These are phyloP conservation scores for Mentha longifolia DNA, from an alignment of 257 asterid species.

Conservation along the genomic window DNA sequence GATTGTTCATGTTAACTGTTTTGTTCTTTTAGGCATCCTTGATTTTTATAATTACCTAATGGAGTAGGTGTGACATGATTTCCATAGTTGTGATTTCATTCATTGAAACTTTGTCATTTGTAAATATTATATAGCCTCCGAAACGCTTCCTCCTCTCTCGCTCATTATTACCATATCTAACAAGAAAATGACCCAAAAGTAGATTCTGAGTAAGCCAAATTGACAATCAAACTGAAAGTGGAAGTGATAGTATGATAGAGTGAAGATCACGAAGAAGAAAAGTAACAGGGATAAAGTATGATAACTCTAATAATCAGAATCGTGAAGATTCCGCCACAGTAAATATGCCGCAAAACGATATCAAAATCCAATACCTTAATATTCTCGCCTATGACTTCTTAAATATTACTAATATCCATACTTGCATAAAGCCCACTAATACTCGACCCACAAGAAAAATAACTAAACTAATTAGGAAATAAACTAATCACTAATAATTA, in stretches of 20 bases:
- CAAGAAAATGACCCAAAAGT: neutral
- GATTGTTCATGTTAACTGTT: neutral
- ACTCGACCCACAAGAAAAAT: no score
- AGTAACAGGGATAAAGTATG: no score
- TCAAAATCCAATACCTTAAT: no score
- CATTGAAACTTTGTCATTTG: neutral
- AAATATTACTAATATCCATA: no score
- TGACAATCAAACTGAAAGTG: neutral
- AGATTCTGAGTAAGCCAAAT: neutral
- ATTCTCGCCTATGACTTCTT: no score
- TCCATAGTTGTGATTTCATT: neutral
- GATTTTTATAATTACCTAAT: neutral
- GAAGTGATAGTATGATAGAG: neutral
- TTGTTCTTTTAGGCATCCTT: neutral
- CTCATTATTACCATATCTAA: slow-evolving; percentile 6
- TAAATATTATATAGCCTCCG: neutral
- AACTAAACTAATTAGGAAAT: no score
- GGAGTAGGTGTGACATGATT: neutral
- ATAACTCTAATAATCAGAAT: no score
- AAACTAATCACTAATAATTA: no score
- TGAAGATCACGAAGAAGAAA: no score
- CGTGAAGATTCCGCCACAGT: no score
- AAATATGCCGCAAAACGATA: no score
- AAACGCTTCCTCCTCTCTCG: slow-evolving; percentile 33
- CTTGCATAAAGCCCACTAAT: no score